These are phyloP conservation scores for Cicer chorassanicum DNA, from an alignment of 306 rosid species.

Conservation along the genomic window DNA sequence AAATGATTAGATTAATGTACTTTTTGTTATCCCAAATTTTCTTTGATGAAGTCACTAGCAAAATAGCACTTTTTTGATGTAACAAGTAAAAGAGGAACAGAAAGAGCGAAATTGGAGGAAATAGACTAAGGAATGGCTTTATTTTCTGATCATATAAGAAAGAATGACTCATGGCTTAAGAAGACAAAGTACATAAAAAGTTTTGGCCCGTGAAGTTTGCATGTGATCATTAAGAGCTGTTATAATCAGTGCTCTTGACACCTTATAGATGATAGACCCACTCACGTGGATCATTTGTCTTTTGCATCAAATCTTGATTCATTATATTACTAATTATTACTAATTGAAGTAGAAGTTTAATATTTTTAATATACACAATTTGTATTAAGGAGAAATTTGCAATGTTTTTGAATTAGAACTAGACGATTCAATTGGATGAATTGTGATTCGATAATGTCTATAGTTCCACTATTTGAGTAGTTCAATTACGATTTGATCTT, in stretches of 20 bases:
- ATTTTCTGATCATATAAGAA: slow-evolving; percentile 41
- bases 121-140: slow-evolving; percentile 24
- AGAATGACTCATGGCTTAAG: slow-evolving; percentile 50
- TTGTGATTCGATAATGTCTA: too few relatives aligned
- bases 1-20: neutral
- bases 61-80: slow-evolving; percentile 27
- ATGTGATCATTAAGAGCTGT: slow-evolving; percentile 91
- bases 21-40: neutral
- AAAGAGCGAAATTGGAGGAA: slow-evolving; percentile 29
- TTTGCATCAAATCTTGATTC: slow-evolving; percentile 53
- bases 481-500: too few relatives aligned
- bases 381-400: neutral
- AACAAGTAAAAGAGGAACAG: slow-evolving; percentile 17
- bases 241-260: slow-evolving; percentile 85
- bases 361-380: slow-evolving; percentile 26
- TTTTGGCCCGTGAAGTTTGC: slow-evolving; percentile 95
- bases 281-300: slow-evolving; percentile 72
- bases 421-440: too few relatives aligned
- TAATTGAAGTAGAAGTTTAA: neutral
- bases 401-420: too few relatives aligned
- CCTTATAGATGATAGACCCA: slow-evolving; percentile 70
- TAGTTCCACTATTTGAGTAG: too few relatives aligned
- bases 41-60: slow-evolving; percentile 12
- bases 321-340: slow-evolving; percentile 37
- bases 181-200: slow-evolving; percentile 63